phyloP scores from a whole-genome alignment of 2,329 filamentous ascomycete genomes.

The Botryotinia convoluta region DNA sequence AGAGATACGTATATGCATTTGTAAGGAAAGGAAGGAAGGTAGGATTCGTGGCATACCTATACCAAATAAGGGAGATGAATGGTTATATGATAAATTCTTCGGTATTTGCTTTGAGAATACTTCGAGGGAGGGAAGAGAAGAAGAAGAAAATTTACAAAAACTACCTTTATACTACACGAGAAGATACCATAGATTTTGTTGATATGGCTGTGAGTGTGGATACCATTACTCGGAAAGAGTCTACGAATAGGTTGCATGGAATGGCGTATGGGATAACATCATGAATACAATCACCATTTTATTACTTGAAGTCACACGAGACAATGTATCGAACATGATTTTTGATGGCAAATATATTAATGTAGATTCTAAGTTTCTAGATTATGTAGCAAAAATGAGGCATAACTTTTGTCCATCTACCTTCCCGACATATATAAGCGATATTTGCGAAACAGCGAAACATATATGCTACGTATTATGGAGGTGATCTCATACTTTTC shows the following conservation, averaged over 20 bases:
- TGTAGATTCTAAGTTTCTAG: not conserved
- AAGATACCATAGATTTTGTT: not conserved
- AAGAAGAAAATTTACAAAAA: not conserved
- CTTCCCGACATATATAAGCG: not conserved
- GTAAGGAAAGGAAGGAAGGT: not conserved
- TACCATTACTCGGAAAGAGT: not conserved
- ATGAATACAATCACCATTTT: constrained; percentile 9
- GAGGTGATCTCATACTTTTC: not conserved
- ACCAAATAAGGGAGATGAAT: not conserved
- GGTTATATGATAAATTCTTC: not conserved
- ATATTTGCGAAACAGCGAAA: not conserved
- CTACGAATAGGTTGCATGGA: constrained; percentile 16
- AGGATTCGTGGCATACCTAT: not conserved
- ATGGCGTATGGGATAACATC: not conserved
- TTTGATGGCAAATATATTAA: not conserved
- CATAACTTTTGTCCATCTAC: not conserved
- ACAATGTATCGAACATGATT: not conserved
- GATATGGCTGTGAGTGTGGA: not conserved
- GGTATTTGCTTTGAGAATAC: not conserved
- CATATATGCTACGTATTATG: not conserved
- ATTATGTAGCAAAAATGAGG: not conserved
- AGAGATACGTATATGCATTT: not conserved
- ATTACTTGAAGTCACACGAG: not conserved
- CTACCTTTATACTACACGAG: not conserved
- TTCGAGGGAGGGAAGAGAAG: not conserved